Percentiles rank a stretch among this genome's conserved stretches.
Evolutionary conservation across 805 yeast genomes (phyloP).

Genomic region (baker's yeast (Saccharomyces cerevisiae)): DNA sequence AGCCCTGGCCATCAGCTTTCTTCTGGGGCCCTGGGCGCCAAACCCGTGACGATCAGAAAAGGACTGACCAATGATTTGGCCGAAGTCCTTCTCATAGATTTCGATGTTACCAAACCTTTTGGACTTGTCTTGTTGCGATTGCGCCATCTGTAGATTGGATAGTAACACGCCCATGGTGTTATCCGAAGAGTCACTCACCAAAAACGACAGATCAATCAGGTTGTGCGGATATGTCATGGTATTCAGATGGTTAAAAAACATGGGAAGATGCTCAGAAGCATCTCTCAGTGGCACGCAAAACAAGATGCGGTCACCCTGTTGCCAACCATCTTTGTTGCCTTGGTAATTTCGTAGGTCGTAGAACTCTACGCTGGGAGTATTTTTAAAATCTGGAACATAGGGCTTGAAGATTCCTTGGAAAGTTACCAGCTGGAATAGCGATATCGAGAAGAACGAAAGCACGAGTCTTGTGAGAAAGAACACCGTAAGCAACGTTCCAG

Average conservation of each 20-base stretch:
- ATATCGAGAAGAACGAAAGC: background rate
- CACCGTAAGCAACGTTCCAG: constrained; percentile 9
- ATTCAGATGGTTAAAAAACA: constrained; percentile 77
- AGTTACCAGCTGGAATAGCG: background rate
- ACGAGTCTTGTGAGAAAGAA: background rate
- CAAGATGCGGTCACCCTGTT: constrained; percentile 64
- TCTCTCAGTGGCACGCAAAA: constrained; percentile 88
- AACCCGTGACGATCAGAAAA: constrained; percentile 92
- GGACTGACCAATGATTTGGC: constrained; percentile 87
- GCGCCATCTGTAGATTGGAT: constrained; percentile 51
- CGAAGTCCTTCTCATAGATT: constrained; percentile 85
- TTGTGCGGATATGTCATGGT: constrained; percentile 82
- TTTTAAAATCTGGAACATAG: constrained; percentile 32
- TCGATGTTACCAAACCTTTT: constrained; percentile 76
- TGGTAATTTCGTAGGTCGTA: constrained; percentile 63
- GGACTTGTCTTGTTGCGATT: constrained; percentile 51
- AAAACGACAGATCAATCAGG: constrained; percentile 71
- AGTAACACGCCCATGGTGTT: constrained; percentile 68
- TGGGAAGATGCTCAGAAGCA: constrained; percentile 81
- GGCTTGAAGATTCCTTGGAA: constrained; percentile 10
- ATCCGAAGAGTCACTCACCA: constrained; percentile 86
- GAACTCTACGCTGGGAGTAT: constrained; percentile 44
- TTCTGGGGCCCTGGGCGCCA: constrained; percentile 90
- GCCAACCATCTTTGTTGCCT: constrained; percentile 73
- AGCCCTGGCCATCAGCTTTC: constrained; percentile 93